phyloP scores from a whole-genome alignment of 1,284 basidiomycete genomes.

The Ceratobasidium sp. region DNA sequence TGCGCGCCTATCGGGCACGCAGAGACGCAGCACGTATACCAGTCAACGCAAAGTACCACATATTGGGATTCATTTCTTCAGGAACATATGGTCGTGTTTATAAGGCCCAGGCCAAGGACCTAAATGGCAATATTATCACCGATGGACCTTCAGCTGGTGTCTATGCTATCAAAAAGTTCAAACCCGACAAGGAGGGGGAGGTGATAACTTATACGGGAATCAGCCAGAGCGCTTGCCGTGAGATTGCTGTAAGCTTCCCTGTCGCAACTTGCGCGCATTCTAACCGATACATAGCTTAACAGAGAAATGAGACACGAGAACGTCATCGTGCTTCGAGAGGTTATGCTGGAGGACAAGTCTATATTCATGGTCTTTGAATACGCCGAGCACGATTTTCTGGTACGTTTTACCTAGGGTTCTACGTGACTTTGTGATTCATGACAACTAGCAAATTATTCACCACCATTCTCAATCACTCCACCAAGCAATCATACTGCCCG shows the following conservation, averaged over 20 bases:
- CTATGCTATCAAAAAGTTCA: slow-evolving; percentile 99
- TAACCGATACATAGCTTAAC: slow-evolving; percentile 69
- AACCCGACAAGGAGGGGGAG: slow-evolving; percentile 98
- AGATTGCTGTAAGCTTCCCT: slow-evolving; percentile 80
- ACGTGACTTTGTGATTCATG: slow-evolving; percentile 22
- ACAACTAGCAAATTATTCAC: slow-evolving; percentile 90
- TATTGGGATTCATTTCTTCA: slow-evolving; percentile 96
- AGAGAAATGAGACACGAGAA: slow-evolving; percentile 94
- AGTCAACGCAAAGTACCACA: slow-evolving; percentile 84
- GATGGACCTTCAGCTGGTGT: slow-evolving; percentile 57
- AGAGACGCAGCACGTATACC: slow-evolving; percentile 71
- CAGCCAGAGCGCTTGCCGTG: slow-evolving; percentile 94
- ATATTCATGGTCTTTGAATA: slow-evolving; percentile 99
- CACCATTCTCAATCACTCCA: slow-evolving; percentile 93
- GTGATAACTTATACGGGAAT: slow-evolving; percentile 94
- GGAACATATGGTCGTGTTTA: slow-evolving; percentile 98
- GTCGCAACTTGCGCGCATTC: not conserved
- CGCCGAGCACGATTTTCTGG: slow-evolving; percentile 97
- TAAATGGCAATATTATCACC: slow-evolving; percentile 54
- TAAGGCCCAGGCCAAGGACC: slow-evolving; percentile 83
- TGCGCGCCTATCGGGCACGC: slow-evolving; percentile 84
- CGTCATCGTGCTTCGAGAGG: slow-evolving; percentile 89
- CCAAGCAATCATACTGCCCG: slow-evolving; percentile 66
- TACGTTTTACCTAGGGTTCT: slow-evolving; percentile 48
- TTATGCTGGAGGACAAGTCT: slow-evolving; percentile 96